Evolutionary conservation across 2,329 filamentous ascomycete genomes (phyloP), one percentile per base, ranked within the genome.

Genomic region (Pyrenophora tritici-repentis): DNA sequence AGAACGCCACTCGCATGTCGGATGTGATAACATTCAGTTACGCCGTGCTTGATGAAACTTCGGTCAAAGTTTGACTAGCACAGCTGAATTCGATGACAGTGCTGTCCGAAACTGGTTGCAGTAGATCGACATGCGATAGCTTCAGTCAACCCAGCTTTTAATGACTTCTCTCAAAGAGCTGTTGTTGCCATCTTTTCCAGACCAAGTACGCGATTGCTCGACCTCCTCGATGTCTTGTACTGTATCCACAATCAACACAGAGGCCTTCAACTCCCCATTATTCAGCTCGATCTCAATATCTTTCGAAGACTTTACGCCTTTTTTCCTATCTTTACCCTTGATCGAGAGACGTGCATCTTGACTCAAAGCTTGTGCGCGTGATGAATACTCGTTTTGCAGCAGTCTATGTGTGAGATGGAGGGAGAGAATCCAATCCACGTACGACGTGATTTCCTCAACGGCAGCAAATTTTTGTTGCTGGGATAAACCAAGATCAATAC

Each of bases 381-480:
- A 51, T 14, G 43, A 42, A 26, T 62, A 68, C 24, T 67, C 62
- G 9, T 56, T 60, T 31, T 60, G 59, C 33, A 74, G 56, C 9
- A 71, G 42, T 20, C 60, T 59, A 42, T 68, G 69, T 8, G 67
- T 57, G 10, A 73, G 47, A 40, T 73, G 59, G 3, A 72, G 47
- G 3, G 71, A 65, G 22, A 74, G 44, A 13, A 72, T 52, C 63
- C 65, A 71, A 42, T 72, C 65, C 2, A 73, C 46, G 45, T 72
- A 73, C 1, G 65, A 64, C 20, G 43, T 65, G 9, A 70, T 33
- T 13, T 73, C 71, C 17, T 62, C 55, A 3, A 63, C 55, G 17
- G 61, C 59, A 10, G 61, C 51, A 36, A 73, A 71, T 31, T 63
- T 70, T 33, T 69, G 64, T 13, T 68, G 63, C 13, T 55, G 57